Base-by-base conservation (phyloP, 257 asterid genomes). In the Ilex asprella region DNA sequence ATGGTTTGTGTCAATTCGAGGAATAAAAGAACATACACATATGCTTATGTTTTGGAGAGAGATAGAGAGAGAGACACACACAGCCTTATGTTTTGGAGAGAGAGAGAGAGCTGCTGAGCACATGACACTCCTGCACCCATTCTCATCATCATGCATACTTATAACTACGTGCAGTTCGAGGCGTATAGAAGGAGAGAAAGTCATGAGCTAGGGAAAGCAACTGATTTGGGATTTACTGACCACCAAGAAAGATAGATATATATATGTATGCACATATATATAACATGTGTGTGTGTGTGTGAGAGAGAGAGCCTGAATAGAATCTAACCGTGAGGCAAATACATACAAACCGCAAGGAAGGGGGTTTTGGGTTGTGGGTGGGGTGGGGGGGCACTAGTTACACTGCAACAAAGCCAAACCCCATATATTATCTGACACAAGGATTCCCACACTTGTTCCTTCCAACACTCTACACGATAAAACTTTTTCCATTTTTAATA, bases 401-500 rank as follows among this genome's bases (percentile, higher is more conserved):
- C 14, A 49, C 14, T 7, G 50, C 9, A 44, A 44, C 50, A 7
- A 7, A 8, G 11, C 50, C 9, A 44, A 44, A 8, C 10, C 54
- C 54, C 54, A 49, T 44, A 44, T 30, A 43, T 67, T 15, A n/a
- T 11, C 85, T 84, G 91, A 80, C 95, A 81, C 49, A 46, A 74
- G 71, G 85, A 79, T 84, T 84, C 89, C 77, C 88, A 81, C 79
- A 78, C 86, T 73, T 68, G 82, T 81, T 73, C 67, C 85, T 79
- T 81, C 86, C 91, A 86, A 83, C 56, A 50, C 91, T 74, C 78
- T 83, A 86, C 69, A 79, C 88, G 80, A 79, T 7, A 49, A 49
- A 12, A 49, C 54, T 49, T 49, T 49, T 49, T 49, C 14, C n/a
- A 11, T 49, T 49, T 49, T 49, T 2, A 49, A 3, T 49, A 35